These are phyloP conservation scores for Plectosphaerella cucumerina DNA, from an alignment of 2,329 filamentous ascomycete species.

Conservation along the genomic window DNA sequence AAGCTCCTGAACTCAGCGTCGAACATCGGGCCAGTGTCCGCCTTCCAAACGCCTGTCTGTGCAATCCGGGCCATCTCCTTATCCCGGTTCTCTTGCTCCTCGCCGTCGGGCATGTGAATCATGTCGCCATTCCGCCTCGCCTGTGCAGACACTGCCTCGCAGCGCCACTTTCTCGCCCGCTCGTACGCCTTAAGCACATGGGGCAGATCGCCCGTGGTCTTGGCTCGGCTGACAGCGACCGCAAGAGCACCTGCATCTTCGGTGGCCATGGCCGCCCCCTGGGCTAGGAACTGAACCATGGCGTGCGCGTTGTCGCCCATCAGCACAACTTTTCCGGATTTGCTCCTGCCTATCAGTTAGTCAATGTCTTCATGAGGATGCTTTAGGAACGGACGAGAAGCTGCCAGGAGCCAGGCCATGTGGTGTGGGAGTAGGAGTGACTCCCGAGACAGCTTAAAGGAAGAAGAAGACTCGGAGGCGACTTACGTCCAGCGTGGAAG, in stretches of 20 bases:
- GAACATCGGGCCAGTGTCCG: conserved; percentile 1
- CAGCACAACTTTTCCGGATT: background rate
- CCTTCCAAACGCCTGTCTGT: background rate
- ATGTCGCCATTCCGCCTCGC: conserved; percentile 1
- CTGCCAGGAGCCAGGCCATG: no score
- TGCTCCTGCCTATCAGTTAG: no score
- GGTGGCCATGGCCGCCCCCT: background rate
- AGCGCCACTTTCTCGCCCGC: background rate
- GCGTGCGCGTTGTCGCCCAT: conserved; percentile 1
- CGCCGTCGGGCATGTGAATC: background rate
- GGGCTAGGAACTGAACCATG: background rate
- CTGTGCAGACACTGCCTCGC: background rate
- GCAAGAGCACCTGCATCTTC: background rate
- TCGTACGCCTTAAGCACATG: background rate
- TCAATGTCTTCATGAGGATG: no score
- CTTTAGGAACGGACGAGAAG: no score
- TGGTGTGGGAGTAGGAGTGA: no score
- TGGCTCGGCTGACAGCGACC: background rate
- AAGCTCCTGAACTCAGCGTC: background rate
- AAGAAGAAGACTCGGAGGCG: no score
- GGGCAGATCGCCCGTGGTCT: background rate
- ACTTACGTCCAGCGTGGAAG: background rate
- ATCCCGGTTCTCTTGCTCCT: background rate
- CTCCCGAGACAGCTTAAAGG: no score
- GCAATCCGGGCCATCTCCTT: background rate